Conservation (phyloP, 495 filamentous ascomycete genomes). For the Penicillium psychrofluorescens region DNA sequence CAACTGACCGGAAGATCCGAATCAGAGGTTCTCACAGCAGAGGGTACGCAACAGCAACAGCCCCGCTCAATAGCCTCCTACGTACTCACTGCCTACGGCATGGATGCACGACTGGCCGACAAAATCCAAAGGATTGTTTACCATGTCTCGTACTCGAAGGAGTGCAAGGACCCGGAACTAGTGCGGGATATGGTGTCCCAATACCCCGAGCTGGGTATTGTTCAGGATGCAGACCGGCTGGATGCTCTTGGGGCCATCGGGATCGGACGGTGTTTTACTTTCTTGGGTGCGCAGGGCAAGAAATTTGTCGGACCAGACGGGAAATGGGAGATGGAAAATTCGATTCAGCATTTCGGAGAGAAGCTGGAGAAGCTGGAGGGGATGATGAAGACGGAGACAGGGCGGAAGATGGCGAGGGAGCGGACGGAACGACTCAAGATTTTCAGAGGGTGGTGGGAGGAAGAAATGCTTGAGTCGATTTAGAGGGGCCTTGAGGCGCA, state of each 20-base stretch:
- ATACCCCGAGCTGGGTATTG: slow-evolving; percentile 70
- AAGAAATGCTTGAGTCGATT: slow-evolving; percentile 41
- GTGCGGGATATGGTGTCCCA: slow-evolving; percentile 45
- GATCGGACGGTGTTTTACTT: slow-evolving; percentile 72
- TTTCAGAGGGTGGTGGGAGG: slow-evolving; percentile 68
- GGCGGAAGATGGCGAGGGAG: slow-evolving; percentile 55
- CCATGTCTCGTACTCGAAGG: slow-evolving; percentile 71
- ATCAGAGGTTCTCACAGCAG: neutral
- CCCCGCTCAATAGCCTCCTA: slow-evolving; percentile 37
- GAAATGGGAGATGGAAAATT: slow-evolving; percentile 49
- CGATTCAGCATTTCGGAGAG: slow-evolving; percentile 71
- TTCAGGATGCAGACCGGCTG: slow-evolving; percentile 85
- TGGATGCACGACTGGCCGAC: slow-evolving; percentile 44
- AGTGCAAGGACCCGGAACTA: slow-evolving; percentile 49
- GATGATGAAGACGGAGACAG: slow-evolving; percentile 80
- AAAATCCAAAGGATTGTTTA: slow-evolving; percentile 62
- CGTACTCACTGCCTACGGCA: slow-evolving; percentile 52
- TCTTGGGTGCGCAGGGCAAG: slow-evolving; percentile 52
- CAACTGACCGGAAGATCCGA: no score
- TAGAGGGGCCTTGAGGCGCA: neutral
- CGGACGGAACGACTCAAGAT: slow-evolving; percentile 55
- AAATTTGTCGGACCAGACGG: slow-evolving; percentile 17
- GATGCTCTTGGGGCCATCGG: slow-evolving; percentile 86
- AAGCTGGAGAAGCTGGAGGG: slow-evolving; percentile 65
- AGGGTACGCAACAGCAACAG: slow-evolving; percentile 20